Base-by-base conservation (phyloP, 805 yeast species). In the Yamadazyma kitorensis region DNA sequence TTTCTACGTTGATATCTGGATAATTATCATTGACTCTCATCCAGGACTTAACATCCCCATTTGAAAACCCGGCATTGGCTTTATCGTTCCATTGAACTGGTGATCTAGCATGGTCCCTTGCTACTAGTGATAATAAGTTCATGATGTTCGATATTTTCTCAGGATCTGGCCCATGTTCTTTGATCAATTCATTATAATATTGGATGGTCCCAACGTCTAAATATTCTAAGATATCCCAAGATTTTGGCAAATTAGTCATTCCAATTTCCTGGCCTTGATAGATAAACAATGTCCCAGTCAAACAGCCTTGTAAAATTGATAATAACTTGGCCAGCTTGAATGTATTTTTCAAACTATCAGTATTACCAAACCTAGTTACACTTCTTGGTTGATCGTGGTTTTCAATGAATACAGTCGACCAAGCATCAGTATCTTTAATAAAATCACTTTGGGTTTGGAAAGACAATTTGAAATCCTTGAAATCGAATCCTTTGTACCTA, bases 191-290 rank as follows among this genome's bases (percentile, higher is more conserved):
- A 23, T 55, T 51, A 54, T 61, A 68, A 48, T 64, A 61, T 48
- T 67, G 68, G 45, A 64, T 52, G 24, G 74, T 58, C 40, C 69
- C 67, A 38, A 76, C 66, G 45, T 76, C 82, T 43, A 60, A 52
- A 55, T 74, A 76, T 48, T 74, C 75, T 11, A 56, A 59, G 34
- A 74, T 55, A 12, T 61, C 58, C 78, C 78, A 74, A 23, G 51
- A 48, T 31, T 53, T 44, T 15, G 74, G 65, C 20, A 73, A 53
- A 48, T 76, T 76, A 35, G 66, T 64, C 72, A 69, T 70, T 18
- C 78, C 82, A 39, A 76, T 57, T 46, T 76, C 82, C 51, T 76
- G 82, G 31, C 82, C 82, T 53, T 76, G 81, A 54, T 75, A 76
- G 21, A 76, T 55, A 54, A 64, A 76, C 34, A 74, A 52, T 6